These are phyloP conservation scores for Chlamydomonas sp. DNA, from an alignment of 139 green algal genomes.

Conservation along the genomic window DNA sequence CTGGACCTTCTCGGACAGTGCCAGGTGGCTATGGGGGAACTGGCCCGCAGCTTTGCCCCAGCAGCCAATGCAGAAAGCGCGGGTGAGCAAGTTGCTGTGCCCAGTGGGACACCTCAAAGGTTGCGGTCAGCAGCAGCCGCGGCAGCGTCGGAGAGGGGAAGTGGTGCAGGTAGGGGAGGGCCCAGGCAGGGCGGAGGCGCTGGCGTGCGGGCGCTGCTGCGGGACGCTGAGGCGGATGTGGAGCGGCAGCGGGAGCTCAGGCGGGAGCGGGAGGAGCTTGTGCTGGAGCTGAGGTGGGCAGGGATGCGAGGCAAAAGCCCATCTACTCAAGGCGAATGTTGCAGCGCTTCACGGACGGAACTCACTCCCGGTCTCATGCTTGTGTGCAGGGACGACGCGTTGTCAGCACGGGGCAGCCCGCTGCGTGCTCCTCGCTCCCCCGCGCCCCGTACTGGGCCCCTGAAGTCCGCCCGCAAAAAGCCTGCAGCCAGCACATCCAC, in stretches of 20 bases:
- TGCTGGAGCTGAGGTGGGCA: constrained; percentile 52
- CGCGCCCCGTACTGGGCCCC: too few species aligned
- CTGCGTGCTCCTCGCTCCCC: too few species aligned
- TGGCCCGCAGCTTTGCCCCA: too few species aligned
- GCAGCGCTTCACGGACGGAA: too few species aligned
- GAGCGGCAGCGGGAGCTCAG: constrained; percentile 21
- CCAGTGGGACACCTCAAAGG: too few species aligned
- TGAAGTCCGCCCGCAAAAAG: too few species aligned
- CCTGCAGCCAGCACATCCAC: too few species aligned
- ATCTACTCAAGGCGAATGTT: too few species aligned
- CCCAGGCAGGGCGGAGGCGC: constrained; percentile 1
- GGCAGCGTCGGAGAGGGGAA: not conserved
- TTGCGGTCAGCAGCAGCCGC: not conserved
- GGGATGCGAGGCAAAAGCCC: too few species aligned
- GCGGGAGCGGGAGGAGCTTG: constrained; percentile 52
- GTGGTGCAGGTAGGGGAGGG: not conserved
- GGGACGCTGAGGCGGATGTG: constrained; percentile 25
- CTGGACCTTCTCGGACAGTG: constrained; percentile 52
- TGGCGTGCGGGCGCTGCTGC: constrained; percentile 20
- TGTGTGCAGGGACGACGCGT: not conserved
- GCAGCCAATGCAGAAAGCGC: too few species aligned
- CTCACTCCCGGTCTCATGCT: not conserved
- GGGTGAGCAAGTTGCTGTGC: too few species aligned
- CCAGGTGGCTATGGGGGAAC: not conserved
- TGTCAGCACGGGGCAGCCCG: too few species aligned